Base-by-base conservation (phyloP, 2,329 filamentous ascomycete genomes). In the Cladorrhinum sp. region DNA sequence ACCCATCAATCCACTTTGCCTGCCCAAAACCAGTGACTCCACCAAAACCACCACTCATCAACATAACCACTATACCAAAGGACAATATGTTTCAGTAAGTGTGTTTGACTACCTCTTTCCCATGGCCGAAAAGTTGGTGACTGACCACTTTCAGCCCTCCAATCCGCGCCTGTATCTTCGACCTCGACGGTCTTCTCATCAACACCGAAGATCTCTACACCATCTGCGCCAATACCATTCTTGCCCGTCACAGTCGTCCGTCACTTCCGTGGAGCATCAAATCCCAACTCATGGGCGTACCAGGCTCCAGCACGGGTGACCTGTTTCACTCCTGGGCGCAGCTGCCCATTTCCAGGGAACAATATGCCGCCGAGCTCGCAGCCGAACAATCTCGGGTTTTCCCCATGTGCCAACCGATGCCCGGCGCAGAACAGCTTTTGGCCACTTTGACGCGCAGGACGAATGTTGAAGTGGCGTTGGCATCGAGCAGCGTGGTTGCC, bases 121-220 rank as follows among this genome's bases (percentile, higher is more conserved):
- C n/a, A n/a, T n/a, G n/a, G n/a, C n/a, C n/a, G n/a, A n/a, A n/a
- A n/a, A n/a, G n/a, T n/a, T n/a, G n/a, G n/a, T n/a, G n/a, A n/a
- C n/a, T n/a, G n/a, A n/a, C n/a, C n/a, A n/a, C n/a, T n/a, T n/a
- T n/a, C n/a, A n/a, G n/a, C n/a, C n/a, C 90, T 26, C 86, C 88
- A 54, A 82, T 97, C 62, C 85, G 92, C 68, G 94, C 93, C 67
- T 96, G 92, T 76, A 87, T 98, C 66, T 98, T 98, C 75, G 95
- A 98, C 80, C 96, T 98, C 92, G 95, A 98, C 76, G 94, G 94
- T 64, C 87, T 98, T 46, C 85, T 98, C 30, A 89, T 98, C 73
- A 87, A 98, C 76, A 92, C 90, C 28, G 95, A 98, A 79, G 94
- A 98, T 70, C 76, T 86, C 63, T 97, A 97, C 80, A 94, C 91